phyloP scores from a whole-genome alignment of 2,329 filamentous ascomycete species.

The Periglandula ipomoeae region DNA sequence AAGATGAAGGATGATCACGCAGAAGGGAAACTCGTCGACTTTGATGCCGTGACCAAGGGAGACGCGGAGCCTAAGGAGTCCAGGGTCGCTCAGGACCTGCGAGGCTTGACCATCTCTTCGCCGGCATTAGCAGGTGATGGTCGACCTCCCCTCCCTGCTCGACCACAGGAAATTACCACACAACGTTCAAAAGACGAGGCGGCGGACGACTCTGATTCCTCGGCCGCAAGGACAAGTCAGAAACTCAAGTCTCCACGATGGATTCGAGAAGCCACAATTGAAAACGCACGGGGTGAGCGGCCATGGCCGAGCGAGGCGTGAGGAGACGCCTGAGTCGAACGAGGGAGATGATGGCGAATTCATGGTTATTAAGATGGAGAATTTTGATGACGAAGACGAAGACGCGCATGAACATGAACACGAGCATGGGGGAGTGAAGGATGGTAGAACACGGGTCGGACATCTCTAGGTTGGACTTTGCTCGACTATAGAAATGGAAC shows the following conservation, averaged over 20 bases:
- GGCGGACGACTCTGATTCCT: neutral
- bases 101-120: conserved; percentile 20
- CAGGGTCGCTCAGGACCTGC: conserved; percentile 17
- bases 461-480: too few species aligned
- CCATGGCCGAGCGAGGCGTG: neutral
- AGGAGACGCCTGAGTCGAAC: conserved; percentile 2
- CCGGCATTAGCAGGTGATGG: conserved; percentile 12
- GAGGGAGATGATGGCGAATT: too few species aligned
- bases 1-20: conserved; percentile 31
- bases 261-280: conserved; percentile 17
- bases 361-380: conserved; percentile 5
- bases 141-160: neutral
- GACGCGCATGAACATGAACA: conserved; percentile 11
- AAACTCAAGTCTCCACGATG: conserved; percentile 4
- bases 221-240: too few species aligned
- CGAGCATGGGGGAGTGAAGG: too few species aligned
- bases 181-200: too few species aligned
- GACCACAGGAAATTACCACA: neutral
- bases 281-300: conserved; percentile 12
- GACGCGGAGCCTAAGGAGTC: neutral
- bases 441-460: too few species aligned
- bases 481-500: too few species aligned
- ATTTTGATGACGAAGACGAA: conserved; percentile 22
- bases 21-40: conserved; percentile 21
- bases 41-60: conserved; percentile 12